Conservation (phyloP, 495 filamentous ascomycete species). For the Tuber indicum region DNA sequence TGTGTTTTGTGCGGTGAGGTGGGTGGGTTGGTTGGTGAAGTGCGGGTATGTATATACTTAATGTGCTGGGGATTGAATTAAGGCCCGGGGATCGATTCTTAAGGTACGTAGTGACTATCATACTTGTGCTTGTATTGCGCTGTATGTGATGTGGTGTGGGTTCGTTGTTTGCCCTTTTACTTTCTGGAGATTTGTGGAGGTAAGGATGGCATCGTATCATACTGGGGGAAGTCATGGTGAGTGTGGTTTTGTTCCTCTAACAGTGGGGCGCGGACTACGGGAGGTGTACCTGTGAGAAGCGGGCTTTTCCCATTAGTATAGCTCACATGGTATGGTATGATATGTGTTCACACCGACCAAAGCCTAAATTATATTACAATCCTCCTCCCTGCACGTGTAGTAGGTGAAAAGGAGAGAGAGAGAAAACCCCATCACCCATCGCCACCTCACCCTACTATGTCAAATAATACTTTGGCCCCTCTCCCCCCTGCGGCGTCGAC, state of each 20-base stretch:
- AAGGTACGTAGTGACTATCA: neutral
- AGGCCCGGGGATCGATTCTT: too few relatives aligned
- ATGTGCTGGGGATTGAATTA: neutral
- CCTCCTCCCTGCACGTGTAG: neutral
- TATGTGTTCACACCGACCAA: neutral
- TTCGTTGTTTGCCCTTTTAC: neutral
- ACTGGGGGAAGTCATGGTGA: neutral
- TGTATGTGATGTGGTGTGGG: neutral
- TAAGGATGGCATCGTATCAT: neutral
- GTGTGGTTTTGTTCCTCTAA: neutral
- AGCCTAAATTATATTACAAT: neutral
- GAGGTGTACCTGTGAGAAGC: neutral
- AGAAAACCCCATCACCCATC: neutral
- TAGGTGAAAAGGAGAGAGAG: neutral
- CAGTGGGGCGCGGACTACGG: neutral
- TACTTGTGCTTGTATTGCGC: neutral
- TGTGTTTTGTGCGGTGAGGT: too few relatives aligned
- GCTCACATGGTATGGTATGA: neutral
- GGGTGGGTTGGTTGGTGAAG: too few relatives aligned
- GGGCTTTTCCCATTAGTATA: neutral
- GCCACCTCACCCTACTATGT: slow-evolving; percentile 50
- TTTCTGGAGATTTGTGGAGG: neutral
- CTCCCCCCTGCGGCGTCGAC: slow-evolving; percentile 89
- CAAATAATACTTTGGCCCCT: slow-evolving; percentile 94
- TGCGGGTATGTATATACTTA: neutral